phyloP scores from a whole-genome alignment of 441 rosid species.

The Corymbia citriodora region DNA sequence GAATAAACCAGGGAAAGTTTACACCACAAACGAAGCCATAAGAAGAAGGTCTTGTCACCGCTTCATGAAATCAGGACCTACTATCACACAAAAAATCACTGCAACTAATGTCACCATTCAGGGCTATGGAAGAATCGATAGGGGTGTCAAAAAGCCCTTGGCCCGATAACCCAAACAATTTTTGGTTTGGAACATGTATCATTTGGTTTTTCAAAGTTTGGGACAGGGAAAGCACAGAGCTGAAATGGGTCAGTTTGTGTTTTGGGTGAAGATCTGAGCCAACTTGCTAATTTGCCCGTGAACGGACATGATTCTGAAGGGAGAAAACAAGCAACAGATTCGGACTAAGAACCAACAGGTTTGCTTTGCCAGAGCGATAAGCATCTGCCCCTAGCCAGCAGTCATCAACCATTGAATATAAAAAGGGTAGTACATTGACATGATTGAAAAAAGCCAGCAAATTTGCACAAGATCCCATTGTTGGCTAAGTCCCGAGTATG shows the following conservation, averaged over 20 bases:
- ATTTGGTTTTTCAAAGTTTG: neutral
- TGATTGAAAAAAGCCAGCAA: neutral
- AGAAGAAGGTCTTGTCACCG: neutral
- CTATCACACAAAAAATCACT: neutral
- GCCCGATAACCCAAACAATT: neutral
- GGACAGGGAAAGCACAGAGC: neutral
- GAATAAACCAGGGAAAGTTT: neutral
- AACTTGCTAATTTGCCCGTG: neutral
- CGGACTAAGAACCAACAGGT: neutral
- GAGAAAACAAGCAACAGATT: neutral
- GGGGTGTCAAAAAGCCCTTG: neutral
- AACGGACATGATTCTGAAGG: neutral
- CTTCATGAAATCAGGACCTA: neutral
- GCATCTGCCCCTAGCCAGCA: neutral
- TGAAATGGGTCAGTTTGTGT: neutral
- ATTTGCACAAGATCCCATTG: neutral
- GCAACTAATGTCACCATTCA: neutral
- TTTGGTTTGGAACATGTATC: neutral
- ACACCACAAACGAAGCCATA: neutral
- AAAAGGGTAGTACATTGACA: neutral
- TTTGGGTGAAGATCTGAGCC: neutral
- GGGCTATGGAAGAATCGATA: neutral
- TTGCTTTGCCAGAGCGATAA: neutral
- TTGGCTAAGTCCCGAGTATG: neutral
- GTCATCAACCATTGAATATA: neutral